Evolutionary conservation across 495 filamentous ascomycete genomes (phyloP).

Genomic region (Lindgomyces ingoldianus): DNA sequence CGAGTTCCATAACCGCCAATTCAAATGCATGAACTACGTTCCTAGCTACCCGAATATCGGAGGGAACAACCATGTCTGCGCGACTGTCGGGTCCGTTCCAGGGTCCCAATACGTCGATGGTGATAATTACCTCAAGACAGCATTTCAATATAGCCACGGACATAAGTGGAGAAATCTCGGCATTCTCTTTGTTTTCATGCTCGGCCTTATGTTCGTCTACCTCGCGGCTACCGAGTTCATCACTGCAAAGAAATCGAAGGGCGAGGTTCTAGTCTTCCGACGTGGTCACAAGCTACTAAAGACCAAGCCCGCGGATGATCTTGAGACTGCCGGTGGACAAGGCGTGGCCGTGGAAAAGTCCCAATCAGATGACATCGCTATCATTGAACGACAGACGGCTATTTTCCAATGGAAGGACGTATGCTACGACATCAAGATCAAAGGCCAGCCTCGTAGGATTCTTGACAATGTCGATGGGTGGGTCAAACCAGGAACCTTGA

Average conservation of each 20-base stretch:
- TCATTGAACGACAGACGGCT: conserved; percentile 64
- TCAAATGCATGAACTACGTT: conserved; percentile 63
- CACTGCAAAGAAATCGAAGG: conserved; percentile 76
- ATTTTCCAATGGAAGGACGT: conserved; percentile 88
- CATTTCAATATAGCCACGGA: conserved; percentile 60
- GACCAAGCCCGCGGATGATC: conserved; percentile 57
- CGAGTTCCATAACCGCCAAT: conserved; percentile 71
- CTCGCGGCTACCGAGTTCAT: conserved; percentile 74
- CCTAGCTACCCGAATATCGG: conserved; percentile 58
- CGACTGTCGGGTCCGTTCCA: conserved; percentile 60
- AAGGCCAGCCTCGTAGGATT: conserved; percentile 70
- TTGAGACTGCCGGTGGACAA: conserved; percentile 50
- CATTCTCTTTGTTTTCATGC: conserved; percentile 73
- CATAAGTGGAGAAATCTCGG: conserved; percentile 83
- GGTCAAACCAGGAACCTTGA: conserved; percentile 88
- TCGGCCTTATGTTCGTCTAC: conserved; percentile 66
- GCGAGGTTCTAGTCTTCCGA: conserved; percentile 85
- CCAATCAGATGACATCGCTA: conserved; percentile 49
- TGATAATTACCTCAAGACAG: conserved; percentile 64
- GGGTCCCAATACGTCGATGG: conserved; percentile 62
- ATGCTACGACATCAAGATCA: conserved; percentile 88
- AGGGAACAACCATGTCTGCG: conserved; percentile 56
- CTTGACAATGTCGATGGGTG: conserved; percentile 84
- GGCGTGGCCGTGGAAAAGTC: conserved; percentile 49
- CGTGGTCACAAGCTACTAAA: conserved; percentile 68